Evolutionary conservation across 1,284 basidiomycete genomes (phyloP).

Genomic region (Baeospora myosura): DNA sequence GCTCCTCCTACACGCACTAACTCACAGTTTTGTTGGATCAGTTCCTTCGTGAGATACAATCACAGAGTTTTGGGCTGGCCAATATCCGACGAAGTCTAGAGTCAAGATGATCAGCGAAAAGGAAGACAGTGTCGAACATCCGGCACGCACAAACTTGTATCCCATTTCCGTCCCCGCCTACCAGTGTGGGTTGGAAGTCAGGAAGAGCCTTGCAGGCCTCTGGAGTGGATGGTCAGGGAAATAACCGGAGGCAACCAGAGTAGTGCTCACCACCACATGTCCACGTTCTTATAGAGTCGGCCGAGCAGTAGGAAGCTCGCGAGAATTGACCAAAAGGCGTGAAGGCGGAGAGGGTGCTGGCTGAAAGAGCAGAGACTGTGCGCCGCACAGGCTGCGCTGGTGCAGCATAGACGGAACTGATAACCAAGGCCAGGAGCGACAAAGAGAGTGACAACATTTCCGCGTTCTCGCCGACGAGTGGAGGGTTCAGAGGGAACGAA

Average conservation of each 20-base stretch:
- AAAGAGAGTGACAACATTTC: background rate
- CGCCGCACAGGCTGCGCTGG: slow-evolving; percentile 7
- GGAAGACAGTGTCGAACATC: background rate
- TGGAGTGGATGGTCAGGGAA: slow-evolving; percentile 10
- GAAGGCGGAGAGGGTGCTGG: slow-evolving; percentile 23
- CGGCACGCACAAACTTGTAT: slow-evolving; percentile 34
- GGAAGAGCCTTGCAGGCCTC: slow-evolving; percentile 36
- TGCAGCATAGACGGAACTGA: slow-evolving; percentile 2
- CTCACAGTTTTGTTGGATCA: slow-evolving; percentile 38
- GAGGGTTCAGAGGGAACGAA: too few species aligned
- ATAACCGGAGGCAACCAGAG: background rate
- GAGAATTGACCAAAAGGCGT: slow-evolving; percentile 36
- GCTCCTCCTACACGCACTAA: slow-evolving; percentile 4
- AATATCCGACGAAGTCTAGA: slow-evolving; percentile 34
- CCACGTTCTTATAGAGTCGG: slow-evolving; percentile 26
- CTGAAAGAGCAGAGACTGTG: slow-evolving; percentile 21
- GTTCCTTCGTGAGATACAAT: slow-evolving; percentile 51
- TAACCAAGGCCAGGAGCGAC: background rate
- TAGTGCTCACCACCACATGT: slow-evolving; percentile 28
- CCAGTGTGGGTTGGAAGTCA: slow-evolving; percentile 36
- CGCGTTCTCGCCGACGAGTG: too few species aligned
- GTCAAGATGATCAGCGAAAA: slow-evolving; percentile 35
- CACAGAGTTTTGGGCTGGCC: slow-evolving; percentile 28
- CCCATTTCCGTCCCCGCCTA: slow-evolving; percentile 39
- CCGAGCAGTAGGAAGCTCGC: slow-evolving; percentile 35